phyloP scores from a whole-genome alignment of 75 land plant genomes.

The Selaginella tamariscina region DNA sequence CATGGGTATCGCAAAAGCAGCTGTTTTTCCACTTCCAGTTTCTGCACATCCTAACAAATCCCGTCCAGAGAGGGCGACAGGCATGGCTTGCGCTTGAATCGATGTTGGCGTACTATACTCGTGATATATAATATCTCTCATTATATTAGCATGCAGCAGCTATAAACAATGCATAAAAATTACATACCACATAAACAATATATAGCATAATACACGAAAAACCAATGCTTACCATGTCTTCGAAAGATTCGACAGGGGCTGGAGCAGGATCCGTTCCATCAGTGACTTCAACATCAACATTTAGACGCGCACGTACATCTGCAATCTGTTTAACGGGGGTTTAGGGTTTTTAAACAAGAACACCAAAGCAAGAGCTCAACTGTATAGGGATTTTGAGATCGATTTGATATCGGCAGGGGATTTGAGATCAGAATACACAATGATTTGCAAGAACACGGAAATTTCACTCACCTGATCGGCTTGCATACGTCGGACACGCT shows the following conservation, averaged over 20 bases:
- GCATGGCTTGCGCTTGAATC: constrained; percentile 76
- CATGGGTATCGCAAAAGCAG: constrained; percentile 68
- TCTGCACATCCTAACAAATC: constrained; percentile 72
- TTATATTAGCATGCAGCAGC: constrained; percentile 44
- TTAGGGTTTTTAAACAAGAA: constrained; percentile 2
- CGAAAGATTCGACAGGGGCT: constrained; percentile 57
- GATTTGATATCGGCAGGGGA: too few species aligned
- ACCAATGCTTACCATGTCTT: constrained; percentile 40
- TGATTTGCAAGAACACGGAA: too few species aligned
- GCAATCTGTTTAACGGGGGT: constrained; percentile 32
- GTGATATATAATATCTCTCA: constrained; percentile 58
- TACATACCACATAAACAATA: background rate
- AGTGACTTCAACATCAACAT: constrained; percentile 53
- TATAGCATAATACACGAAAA: background rate
- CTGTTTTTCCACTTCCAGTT: constrained; percentile 75
- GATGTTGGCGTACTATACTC: constrained; percentile 56
- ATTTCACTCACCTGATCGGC: constrained; percentile 35
- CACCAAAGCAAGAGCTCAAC: background rate
- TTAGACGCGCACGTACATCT: constrained; percentile 49
- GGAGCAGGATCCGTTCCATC: constrained; percentile 41
- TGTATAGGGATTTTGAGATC: too few species aligned
- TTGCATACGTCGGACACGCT: constrained; percentile 38
- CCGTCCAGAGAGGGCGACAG: constrained; percentile 58
- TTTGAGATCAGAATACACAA: too few species aligned
- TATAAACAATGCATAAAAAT: constrained; percentile 12